Conservation (phyloP, 345 rosid genomes). For the Hibiscus mutabilis region DNA sequence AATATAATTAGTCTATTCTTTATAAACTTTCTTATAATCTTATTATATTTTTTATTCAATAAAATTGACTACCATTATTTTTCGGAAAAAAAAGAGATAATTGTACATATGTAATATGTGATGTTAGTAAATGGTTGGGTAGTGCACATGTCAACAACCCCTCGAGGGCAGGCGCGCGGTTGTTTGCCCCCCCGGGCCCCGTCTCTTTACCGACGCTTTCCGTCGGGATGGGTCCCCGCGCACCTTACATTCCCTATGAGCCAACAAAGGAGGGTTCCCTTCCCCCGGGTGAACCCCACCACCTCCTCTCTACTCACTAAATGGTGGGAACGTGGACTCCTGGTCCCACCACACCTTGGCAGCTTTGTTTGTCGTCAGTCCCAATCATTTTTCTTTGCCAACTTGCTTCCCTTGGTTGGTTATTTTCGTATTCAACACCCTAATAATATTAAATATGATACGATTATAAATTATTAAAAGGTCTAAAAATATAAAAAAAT, state of each 20-base stretch:
- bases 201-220: not conserved
- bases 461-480: too few relatives aligned
- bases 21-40: too few relatives aligned
- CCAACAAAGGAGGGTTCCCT: not conserved
- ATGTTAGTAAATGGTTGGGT: conserved; percentile 1
- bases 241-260: not conserved
- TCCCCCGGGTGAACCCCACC: not conserved
- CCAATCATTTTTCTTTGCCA: not conserved
- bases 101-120: too few relatives aligned
- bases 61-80: too few relatives aligned
- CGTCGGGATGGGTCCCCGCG: not conserved
- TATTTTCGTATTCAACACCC: too few relatives aligned
- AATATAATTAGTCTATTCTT: too few relatives aligned
- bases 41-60: too few relatives aligned
- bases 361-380: not conserved
- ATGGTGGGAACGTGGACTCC: not conserved
- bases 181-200: not conserved
- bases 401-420: not conserved
- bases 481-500: too few relatives aligned
- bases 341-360: not conserved
- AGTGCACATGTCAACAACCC: conserved; percentile 11
- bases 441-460: too few relatives aligned
- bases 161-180: not conserved
- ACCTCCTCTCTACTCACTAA: not conserved
- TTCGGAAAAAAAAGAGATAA: too few relatives aligned